Evolutionary conservation across 768 basidiomycete genomes (phyloP), one percentile per base, ranked within the genome.

Genomic region (Cyclocybe cylindracea): DNA sequence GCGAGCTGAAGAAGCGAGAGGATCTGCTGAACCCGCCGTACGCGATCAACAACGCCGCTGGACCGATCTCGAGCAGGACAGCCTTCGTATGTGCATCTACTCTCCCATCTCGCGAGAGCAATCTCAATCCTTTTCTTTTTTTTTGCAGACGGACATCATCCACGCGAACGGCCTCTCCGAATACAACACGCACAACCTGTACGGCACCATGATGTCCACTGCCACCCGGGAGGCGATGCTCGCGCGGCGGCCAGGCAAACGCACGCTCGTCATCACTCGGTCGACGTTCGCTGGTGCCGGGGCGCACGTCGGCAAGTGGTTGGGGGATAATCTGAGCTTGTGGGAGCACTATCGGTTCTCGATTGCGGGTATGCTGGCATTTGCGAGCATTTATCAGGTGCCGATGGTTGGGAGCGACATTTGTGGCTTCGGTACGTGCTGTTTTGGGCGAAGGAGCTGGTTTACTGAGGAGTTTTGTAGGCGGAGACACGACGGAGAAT

Each of bases 371-470:
- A 83, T 87, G 71, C 70, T 88, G 24, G 80, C 78, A 13, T 83
- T 87, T 68, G 82, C 85, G 5, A 70, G 74, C 1, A 65, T 89
- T 11, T 87, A 78, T 60, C 84, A 86, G 56, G 67, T 88, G 2
- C 89, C 89, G 0, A 86, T 91, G 86, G 81, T 89, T 33, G 89
- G 89, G 2, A 79, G 80, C 42, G 89, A 92, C 66, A 84, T 87
- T 50, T 88, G 84, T 59, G 86, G 85, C 2, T 86, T 78, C 64
- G 77, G 82, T 82, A 55, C 13, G 79, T 13, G n/a, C 5, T 5
- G 19, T 19, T 36, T 7, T 43, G n/a, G n/a, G n/a, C n/a, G n/a
- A n/a, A n/a, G n/a, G n/a, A n/a, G n/a, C n/a, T n/a, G n/a, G 14
- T 31, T 16, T 10, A 13, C 11, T 29, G 18, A 11, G 10, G 24